These are phyloP conservation scores for Monilinia fructicola DNA, from an alignment of 2,329 filamentous ascomycete species.

Conservation along the genomic window DNA sequence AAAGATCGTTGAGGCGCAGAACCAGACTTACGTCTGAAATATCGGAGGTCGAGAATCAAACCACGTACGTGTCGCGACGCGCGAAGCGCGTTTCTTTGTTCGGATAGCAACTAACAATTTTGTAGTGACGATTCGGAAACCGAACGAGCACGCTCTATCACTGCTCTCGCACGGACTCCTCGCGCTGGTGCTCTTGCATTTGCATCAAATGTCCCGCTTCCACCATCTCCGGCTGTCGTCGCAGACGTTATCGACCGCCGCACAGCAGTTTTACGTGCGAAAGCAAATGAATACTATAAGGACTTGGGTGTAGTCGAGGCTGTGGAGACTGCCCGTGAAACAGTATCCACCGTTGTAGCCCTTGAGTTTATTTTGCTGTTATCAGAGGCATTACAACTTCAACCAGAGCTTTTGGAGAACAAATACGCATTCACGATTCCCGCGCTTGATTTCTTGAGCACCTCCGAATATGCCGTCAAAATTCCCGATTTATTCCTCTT, in stretches of 20 bases:
- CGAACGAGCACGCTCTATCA: slow-evolving; percentile 36
- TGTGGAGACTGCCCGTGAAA: slow-evolving; percentile 65
- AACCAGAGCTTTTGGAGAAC: slow-evolving; percentile 68
- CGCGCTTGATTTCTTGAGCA: slow-evolving; percentile 55
- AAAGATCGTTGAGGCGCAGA: slow-evolving; percentile 49
- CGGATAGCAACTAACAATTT: slow-evolving; percentile 28
- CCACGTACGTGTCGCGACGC: slow-evolving; percentile 36
- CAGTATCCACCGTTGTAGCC: slow-evolving; percentile 68
- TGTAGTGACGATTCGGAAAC: slow-evolving; percentile 40
- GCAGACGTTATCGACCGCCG: slow-evolving; percentile 73
- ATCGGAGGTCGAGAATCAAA: slow-evolving; percentile 25
- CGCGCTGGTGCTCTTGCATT: slow-evolving; percentile 42
- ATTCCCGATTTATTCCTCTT: slow-evolving; percentile 81
- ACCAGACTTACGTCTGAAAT: slow-evolving; percentile 46
- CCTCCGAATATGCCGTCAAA: slow-evolving; percentile 60
- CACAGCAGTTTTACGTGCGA: slow-evolving; percentile 63
- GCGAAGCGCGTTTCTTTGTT: slow-evolving; percentile 28
- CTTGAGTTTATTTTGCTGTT: slow-evolving; percentile 67
- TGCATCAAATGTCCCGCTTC: slow-evolving; percentile 64
- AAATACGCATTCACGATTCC: slow-evolving; percentile 73
- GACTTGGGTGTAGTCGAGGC: slow-evolving; percentile 65
- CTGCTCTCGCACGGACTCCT: slow-evolving; percentile 39
- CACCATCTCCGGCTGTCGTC: slow-evolving; percentile 76
- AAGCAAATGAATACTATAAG: slow-evolving; percentile 63
- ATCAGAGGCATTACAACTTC: slow-evolving; percentile 70